Evolutionary conservation across 805 yeast genomes (phyloP).

Genomic region (Candida tibetensis): DNA sequence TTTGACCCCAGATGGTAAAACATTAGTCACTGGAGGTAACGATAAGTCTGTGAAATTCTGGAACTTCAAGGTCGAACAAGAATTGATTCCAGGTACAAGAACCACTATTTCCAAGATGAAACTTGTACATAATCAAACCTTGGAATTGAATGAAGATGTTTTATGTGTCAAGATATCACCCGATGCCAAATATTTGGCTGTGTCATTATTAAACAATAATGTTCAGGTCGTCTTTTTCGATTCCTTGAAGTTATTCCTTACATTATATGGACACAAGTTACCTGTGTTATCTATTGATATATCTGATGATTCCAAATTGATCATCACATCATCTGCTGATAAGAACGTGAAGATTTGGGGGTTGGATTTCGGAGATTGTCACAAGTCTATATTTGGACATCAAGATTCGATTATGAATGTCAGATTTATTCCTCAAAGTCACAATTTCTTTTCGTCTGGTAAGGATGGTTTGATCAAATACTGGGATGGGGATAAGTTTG

Average conservation of each 20-base stretch:
- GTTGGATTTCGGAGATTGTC: conserved; percentile 97
- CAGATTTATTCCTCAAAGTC: conserved; percentile 77
- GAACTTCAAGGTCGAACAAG: conserved; percentile 71
- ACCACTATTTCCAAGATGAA: conserved; percentile 50
- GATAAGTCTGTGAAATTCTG: conserved; percentile 89
- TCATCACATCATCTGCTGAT: conserved; percentile 94
- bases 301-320: conserved; percentile 79
- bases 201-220: conserved; percentile 87
- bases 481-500: conserved; percentile 99
- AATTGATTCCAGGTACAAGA: conserved; percentile 66
- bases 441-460: conserved; percentile 84
- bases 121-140: conserved; percentile 70
- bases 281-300: conserved; percentile 94
- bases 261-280: conserved; percentile 92
- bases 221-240: conserved; percentile 91
- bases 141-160: conserved; percentile 85
- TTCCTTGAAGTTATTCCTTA: conserved; percentile 79
- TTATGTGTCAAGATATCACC: conserved; percentile 77
- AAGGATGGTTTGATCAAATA: conserved; percentile 88
- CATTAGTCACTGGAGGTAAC: conserved; percentile 88
- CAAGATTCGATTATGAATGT: conserved; percentile 94
- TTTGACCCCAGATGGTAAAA: conserved; percentile 78
- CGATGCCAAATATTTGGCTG: conserved; percentile 72
- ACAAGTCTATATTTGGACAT: conserved; percentile 93
- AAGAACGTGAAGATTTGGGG: conserved; percentile 99